Conservation (phyloP, 352 stramenopile species). For the Pythium aphanidermatum region DNA sequence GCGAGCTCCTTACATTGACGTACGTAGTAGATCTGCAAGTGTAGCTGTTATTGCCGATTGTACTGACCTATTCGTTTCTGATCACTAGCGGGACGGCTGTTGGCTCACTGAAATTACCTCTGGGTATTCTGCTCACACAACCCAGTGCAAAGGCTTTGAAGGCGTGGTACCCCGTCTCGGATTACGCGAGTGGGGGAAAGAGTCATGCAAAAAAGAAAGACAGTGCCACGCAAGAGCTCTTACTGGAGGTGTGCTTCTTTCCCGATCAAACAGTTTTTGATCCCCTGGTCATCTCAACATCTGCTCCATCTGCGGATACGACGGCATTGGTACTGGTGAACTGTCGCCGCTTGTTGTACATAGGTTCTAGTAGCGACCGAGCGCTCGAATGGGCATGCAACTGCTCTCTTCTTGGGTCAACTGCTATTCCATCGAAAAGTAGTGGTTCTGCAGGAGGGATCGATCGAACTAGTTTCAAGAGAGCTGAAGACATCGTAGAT, state of each 20-base stretch:
- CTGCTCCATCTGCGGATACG: not conserved
- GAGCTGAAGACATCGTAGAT: not conserved
- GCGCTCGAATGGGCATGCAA: constrained; percentile 10
- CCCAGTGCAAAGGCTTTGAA: too few relatives aligned
- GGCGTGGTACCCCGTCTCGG: constrained; percentile 26
- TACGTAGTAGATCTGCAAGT: constrained; percentile 14
- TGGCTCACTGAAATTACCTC: constrained; percentile 30
- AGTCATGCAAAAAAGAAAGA: constrained; percentile 2
- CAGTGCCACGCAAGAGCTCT: not conserved
- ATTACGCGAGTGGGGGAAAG: too few relatives aligned
- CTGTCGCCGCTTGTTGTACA: constrained; percentile 4
- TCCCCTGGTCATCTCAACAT: not conserved
- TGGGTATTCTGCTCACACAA: constrained; percentile 19
- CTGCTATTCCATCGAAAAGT: constrained; percentile 1
- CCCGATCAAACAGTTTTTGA: constrained; percentile 23
- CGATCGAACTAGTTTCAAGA: constrained; percentile 11
- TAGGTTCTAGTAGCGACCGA: not conserved
- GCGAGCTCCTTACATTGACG: constrained; percentile 29
- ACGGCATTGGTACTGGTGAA: not conserved
- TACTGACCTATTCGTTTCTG: not conserved
- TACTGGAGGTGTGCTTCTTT: constrained; percentile 22
- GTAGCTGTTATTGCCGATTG: too few relatives aligned
- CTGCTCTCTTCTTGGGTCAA: constrained; percentile 4
- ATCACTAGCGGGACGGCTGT: constrained; percentile 24
- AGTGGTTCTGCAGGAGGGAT: too few relatives aligned